phyloP scores from a whole-genome alignment of 129 eudicot species.

The Flaveria trinervia region DNA sequence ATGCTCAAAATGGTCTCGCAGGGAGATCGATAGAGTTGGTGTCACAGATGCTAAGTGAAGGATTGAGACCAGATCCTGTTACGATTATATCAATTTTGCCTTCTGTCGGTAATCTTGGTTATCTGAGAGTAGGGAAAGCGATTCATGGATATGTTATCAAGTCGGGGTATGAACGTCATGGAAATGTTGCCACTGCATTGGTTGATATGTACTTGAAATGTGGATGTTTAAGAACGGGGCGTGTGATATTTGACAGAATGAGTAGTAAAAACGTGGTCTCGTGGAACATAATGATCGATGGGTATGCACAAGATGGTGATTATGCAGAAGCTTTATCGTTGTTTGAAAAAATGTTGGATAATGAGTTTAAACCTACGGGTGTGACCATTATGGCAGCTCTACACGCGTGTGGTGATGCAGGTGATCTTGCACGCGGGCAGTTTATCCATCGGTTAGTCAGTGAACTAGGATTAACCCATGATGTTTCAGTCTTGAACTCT shows the following conservation, averaged over 20 bases:
- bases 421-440: constrained; percentile 62
- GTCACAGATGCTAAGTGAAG: constrained; percentile 54
- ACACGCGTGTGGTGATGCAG: constrained; percentile 74
- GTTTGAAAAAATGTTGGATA: constrained; percentile 68
- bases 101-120: constrained; percentile 55
- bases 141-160: constrained; percentile 71
- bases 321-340: constrained; percentile 72
- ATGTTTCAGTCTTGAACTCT: constrained; percentile 70
- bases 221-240: constrained; percentile 50
- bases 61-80: constrained; percentile 55
- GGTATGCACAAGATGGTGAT: constrained; percentile 71
- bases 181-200: constrained; percentile 71
- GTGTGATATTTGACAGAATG: constrained; percentile 62
- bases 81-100: constrained; percentile 74
- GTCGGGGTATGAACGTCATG: constrained; percentile 51
- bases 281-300: constrained; percentile 92
- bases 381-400: constrained; percentile 84
- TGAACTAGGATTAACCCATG: constrained; percentile 44
- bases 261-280: constrained; percentile 61
- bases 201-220: constrained; percentile 84
- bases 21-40: constrained; percentile 63
- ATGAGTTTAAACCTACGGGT: constrained; percentile 65
- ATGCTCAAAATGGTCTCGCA: constrained; percentile 71
- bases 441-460: constrained; percentile 51
- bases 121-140: constrained; percentile 48